Conservation (phyloP, 345 rosid genomes). For the Ricinus communis region DNA sequence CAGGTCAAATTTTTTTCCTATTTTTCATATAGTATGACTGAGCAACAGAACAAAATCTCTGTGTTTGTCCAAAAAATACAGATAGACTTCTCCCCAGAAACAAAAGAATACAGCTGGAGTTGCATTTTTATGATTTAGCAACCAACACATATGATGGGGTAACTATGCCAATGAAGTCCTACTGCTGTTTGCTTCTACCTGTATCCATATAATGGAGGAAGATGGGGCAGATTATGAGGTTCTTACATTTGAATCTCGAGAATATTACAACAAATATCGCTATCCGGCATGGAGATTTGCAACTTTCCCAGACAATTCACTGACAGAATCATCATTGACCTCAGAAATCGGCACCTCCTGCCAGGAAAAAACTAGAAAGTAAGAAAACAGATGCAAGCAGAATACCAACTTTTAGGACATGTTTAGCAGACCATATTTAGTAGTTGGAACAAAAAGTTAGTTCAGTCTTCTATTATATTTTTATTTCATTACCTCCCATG, state of each 20-base stretch:
- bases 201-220: neutral
- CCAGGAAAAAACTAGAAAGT: slow-evolving; percentile 21
- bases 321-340: slow-evolving; percentile 44
- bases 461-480: too few species aligned
- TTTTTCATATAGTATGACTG: neutral
- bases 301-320: slow-evolving; percentile 54
- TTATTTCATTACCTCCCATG: too few species aligned
- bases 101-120: slow-evolving; percentile 1
- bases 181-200: slow-evolving; percentile 5
- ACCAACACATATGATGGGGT: neutral
- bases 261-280: neutral
- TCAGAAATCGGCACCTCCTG: slow-evolving; percentile 50
- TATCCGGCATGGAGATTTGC: slow-evolving; percentile 52
- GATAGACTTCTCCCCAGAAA: neutral
- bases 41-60: neutral
- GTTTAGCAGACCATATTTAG: too few species aligned
- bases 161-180: neutral
- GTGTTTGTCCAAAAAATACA: neutral
- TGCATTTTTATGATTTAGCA: neutral
- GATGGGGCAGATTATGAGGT: neutral
- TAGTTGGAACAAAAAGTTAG: too few species aligned
- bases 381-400: neutral
- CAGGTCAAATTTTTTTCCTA: slow-evolving; percentile 2
- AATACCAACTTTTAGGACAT: neutral
- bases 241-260: slow-evolving; percentile 2